phyloP scores from a whole-genome alignment of 2,329 filamentous ascomycete species.

The Scedosporium minutisporum region DNA sequence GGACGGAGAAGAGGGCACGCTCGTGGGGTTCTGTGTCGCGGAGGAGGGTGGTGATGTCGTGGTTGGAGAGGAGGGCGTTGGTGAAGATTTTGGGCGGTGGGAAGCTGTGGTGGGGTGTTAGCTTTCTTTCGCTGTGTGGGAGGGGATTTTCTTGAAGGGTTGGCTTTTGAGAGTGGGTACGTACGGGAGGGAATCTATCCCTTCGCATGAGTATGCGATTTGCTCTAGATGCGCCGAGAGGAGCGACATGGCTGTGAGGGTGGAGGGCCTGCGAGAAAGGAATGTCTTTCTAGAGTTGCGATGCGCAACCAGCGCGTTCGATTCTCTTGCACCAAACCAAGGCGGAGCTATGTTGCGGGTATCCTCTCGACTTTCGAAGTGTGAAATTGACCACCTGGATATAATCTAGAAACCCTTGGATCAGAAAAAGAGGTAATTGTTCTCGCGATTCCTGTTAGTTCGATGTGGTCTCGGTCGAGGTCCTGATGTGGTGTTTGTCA shows the following conservation, averaged over 20 bases:
- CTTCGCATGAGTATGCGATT: constrained; percentile 64
- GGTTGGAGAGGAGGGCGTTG: constrained; percentile 76
- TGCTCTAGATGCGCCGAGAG: constrained; percentile 66
- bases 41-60: constrained; percentile 90
- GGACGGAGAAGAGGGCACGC: constrained; percentile 86
- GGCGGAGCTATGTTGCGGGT: no score
- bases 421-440: no score
- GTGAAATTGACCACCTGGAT: no score
- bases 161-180: constrained; percentile 15
- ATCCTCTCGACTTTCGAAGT: no score
- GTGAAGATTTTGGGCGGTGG: constrained; percentile 90
- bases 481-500: no score
- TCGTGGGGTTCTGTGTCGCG: constrained; percentile 93
- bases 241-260: constrained; percentile 47
- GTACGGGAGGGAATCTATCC: constrained; percentile 66
- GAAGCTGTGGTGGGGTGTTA: constrained; percentile 40
- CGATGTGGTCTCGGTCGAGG: no score
- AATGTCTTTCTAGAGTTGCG: no score
- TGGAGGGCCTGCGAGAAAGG: background rate
- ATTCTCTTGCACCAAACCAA: no score
- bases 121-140: background rate
- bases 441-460: no score
- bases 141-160: background rate
- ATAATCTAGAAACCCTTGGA: no score
- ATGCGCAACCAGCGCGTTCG: no score